A percentile compares a stretch with the other conserved stretches of the same genome.
Conservation (phyloP, 768 basidiomycete species). For the Suillus tomentosus region DNA sequence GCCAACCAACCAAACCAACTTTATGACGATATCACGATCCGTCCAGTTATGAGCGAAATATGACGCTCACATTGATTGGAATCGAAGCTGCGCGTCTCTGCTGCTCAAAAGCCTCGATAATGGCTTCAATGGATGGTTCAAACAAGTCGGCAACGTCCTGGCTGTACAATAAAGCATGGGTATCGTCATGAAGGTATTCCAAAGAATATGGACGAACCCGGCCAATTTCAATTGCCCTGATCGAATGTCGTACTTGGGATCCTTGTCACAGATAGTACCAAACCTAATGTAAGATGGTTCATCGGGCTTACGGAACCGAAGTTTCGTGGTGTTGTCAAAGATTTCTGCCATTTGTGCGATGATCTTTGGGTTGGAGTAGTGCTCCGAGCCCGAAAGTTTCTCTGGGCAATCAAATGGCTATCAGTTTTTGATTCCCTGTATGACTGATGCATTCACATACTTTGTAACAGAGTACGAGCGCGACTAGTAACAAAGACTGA, state of each 20-base stretch:
- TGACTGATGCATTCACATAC: conserved; percentile 18
- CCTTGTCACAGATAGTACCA: conserved; percentile 37
- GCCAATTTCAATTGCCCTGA: conserved; percentile 39
- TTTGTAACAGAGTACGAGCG: conserved; percentile 29
- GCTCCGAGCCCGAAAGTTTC: conserved; percentile 29
- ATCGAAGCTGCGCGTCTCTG: conserved; percentile 25
- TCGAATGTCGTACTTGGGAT: conserved; percentile 35
- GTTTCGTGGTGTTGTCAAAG: conserved; percentile 41
- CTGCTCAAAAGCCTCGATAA: conserved; percentile 35
- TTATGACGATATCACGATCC: not conserved
- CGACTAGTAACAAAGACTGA: conserved; percentile 38
- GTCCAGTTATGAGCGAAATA: not conserved
- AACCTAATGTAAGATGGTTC: conserved; percentile 42
- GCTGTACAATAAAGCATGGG: conserved; percentile 19
- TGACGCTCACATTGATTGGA: conserved; percentile 30
- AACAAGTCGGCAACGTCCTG: conserved; percentile 42
- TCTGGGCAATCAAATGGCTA: conserved; percentile 16
- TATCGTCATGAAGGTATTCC: not conserved
- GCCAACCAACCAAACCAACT: conserved; percentile 51
- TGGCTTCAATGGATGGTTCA: conserved; percentile 41
- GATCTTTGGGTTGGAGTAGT: conserved; percentile 30
- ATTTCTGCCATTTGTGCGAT: conserved; percentile 33
- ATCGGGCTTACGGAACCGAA: conserved; percentile 38
- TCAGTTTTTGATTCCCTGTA: not conserved
- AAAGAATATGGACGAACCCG: conserved; percentile 29